phyloP scores from a whole-genome alignment of 2,329 filamentous ascomycete species.

The Claviceps spartinae region DNA sequence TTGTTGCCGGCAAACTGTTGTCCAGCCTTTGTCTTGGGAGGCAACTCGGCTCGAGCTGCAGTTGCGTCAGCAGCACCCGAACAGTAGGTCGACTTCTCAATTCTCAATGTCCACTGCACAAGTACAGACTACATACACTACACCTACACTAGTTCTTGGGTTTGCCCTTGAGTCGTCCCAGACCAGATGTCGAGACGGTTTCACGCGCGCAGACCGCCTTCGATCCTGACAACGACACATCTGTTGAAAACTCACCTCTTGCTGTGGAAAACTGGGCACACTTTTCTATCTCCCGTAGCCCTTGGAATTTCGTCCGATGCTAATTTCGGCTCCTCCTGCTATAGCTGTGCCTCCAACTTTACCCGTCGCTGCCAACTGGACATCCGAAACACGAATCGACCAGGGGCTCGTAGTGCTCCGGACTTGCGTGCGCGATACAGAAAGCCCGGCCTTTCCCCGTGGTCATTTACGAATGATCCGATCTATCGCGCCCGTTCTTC shows the following conservation, averaged over 20 bases:
- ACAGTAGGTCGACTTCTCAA: background rate
- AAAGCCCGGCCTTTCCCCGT: background rate
- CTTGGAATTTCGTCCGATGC: background rate
- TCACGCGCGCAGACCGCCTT: background rate
- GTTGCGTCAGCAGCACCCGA: background rate
- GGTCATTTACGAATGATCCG: background rate
- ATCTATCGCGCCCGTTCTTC: background rate
- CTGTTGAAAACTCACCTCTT: background rate
- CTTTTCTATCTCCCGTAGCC: background rate
- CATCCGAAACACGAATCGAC: slow-evolving; percentile 4
- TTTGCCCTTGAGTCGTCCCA: background rate
- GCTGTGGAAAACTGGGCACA: background rate
- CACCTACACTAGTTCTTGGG: background rate
- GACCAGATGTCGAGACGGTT: background rate
- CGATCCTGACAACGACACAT: background rate
- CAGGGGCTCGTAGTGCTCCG: background rate
- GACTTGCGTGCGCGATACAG: background rate
- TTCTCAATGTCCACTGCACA: background rate
- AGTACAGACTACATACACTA: background rate
- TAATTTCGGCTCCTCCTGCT: background rate
- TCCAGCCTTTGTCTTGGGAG: background rate
- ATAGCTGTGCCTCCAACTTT: slow-evolving; percentile 1
- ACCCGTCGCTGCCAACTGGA: background rate
- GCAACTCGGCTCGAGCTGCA: background rate
- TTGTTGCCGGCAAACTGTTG: background rate